Evolutionary conservation across 78 protist genomes (phyloP).

Genomic region (Salpingoeca rosetta): DNA sequence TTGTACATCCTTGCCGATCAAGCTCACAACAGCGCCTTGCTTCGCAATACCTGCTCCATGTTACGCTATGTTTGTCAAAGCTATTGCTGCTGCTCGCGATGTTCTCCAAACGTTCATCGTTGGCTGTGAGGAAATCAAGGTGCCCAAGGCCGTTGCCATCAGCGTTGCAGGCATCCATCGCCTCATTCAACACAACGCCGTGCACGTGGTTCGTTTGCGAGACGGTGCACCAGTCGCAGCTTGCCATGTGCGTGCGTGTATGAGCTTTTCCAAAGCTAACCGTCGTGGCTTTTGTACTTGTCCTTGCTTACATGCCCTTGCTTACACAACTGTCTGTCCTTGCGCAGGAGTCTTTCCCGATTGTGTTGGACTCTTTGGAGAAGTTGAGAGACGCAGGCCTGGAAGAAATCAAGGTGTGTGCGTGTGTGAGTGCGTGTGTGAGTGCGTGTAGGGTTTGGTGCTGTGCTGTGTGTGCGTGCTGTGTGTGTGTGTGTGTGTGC

Average conservation of each 20-base stretch:
- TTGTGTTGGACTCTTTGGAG: background rate
- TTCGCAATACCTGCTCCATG: too few relatives aligned
- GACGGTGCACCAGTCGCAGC: background rate
- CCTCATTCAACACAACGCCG: background rate
- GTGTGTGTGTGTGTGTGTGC: conserved; percentile 12
- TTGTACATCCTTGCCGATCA: too few relatives aligned
- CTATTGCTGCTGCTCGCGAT: background rate
- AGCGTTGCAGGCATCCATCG: background rate
- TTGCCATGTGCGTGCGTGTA: background rate
- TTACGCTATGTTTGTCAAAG: too few relatives aligned
- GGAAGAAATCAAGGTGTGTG: background rate
- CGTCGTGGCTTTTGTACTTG: background rate
- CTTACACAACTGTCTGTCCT: background rate
- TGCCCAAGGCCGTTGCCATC: background rate
- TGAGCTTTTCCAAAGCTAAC: background rate
- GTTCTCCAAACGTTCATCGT: background rate
- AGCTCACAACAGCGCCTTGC: too few relatives aligned
- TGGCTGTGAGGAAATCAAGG: background rate
- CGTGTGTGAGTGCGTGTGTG: too few relatives aligned
- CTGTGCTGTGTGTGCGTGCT: too few relatives aligned
- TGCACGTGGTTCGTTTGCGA: background rate
- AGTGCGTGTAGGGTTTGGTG: too few relatives aligned
- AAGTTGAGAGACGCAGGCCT: background rate
- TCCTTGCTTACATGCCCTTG: too few relatives aligned
- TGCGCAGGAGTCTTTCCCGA: background rate